Percentiles rank a stretch among this genome's conserved stretches.
These are phyloP conservation scores for Zasmidium citrigriseum DNA, from an alignment of 2,329 filamentous ascomycete genomes.

Conservation along the genomic window DNA sequence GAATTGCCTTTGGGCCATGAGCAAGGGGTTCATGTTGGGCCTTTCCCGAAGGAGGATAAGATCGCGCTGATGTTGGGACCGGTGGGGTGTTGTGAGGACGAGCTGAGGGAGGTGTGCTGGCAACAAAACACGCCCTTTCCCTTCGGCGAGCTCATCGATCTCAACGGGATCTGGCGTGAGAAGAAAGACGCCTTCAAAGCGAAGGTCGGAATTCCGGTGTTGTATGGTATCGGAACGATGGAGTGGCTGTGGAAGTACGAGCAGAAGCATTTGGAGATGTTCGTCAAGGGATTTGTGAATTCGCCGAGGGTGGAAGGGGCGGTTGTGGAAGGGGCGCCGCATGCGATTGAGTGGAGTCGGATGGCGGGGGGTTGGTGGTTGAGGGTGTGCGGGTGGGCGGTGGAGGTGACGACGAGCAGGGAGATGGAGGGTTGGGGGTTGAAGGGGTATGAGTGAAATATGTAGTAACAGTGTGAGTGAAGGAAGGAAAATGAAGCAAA, in stretches of 20 bases:
- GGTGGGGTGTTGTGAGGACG: constrained; percentile 1
- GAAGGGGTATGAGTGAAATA: constrained; percentile 1
- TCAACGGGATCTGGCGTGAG: constrained; percentile 1
- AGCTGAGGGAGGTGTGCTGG: constrained; percentile 2
- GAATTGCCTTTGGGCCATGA: constrained; percentile 10
- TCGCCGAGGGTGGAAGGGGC: constrained; percentile 9
- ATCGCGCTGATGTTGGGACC: constrained; percentile 9
- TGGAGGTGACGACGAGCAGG: constrained; percentile 5
- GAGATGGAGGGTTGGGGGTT: constrained; percentile 1
- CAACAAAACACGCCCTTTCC: constrained; percentile 6
- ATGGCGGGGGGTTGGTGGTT: constrained; percentile 9
- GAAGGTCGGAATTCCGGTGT: constrained; percentile 6
- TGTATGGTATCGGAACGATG: constrained; percentile 6
- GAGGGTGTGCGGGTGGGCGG: constrained; percentile 9
- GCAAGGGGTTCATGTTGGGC: constrained; percentile 1
- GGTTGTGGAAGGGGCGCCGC: constrained; percentile 4
- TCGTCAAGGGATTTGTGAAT: constrained; percentile 4
- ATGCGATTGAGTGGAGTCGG: constrained; percentile 7
- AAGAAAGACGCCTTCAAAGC: constrained; percentile 2
- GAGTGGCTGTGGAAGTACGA: constrained; percentile 12
- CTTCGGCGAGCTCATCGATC: constrained; percentile 2
- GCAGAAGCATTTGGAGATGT: constrained; percentile 7
- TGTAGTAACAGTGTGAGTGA: too few relatives aligned
- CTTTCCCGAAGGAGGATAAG: constrained; percentile 4
- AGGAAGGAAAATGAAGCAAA: too few relatives aligned